phyloP scores from a whole-genome alignment of 768 basidiomycete species.

The Kwoniella botswanensis region DNA sequence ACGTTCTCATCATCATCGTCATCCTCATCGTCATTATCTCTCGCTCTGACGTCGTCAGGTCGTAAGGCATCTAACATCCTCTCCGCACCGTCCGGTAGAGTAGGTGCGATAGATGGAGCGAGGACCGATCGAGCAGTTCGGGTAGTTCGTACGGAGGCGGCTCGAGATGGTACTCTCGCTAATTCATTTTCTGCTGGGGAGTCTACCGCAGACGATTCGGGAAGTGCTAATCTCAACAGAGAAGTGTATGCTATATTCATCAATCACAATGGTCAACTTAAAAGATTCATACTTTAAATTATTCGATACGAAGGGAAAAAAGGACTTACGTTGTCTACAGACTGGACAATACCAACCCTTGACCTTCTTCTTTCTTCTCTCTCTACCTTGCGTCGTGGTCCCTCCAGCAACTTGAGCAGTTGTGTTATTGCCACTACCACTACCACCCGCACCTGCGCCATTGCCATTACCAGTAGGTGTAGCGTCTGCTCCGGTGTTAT shows the following conservation, averaged over 20 bases:
- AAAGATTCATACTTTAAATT: too few relatives aligned
- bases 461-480: slow-evolving; percentile 31
- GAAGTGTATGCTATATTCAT: slow-evolving; percentile 76
- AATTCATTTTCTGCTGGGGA: slow-evolving; percentile 11
- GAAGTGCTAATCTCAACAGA: slow-evolving; percentile 73
- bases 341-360: slow-evolving; percentile 99
- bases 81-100: slow-evolving; percentile 58
- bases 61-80: slow-evolving; percentile 55
- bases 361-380: slow-evolving; percentile 81
- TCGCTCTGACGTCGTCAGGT: slow-evolving; percentile 45
- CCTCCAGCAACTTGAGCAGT: slow-evolving; percentile 49
- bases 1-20: slow-evolving; percentile 16
- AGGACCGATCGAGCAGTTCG: slow-evolving; percentile 27
- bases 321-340: slow-evolving; percentile 82
- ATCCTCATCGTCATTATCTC: slow-evolving; percentile 39
- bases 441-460: slow-evolving; percentile 28
- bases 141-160: slow-evolving; percentile 42
- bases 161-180: slow-evolving; percentile 35
- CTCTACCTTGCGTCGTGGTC: slow-evolving; percentile 59
- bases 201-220: slow-evolving; percentile 34
- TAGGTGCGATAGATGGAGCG: slow-evolving; percentile 47
- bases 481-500: slow-evolving; percentile 28
- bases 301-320: background rate
- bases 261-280: background rate
- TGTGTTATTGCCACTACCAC: slow-evolving; percentile 16